Evolutionary conservation across 2,329 filamentous ascomycete species (phyloP), one percentile per base, ranked within the genome.

Genomic region (Laburnicola sp.): DNA sequence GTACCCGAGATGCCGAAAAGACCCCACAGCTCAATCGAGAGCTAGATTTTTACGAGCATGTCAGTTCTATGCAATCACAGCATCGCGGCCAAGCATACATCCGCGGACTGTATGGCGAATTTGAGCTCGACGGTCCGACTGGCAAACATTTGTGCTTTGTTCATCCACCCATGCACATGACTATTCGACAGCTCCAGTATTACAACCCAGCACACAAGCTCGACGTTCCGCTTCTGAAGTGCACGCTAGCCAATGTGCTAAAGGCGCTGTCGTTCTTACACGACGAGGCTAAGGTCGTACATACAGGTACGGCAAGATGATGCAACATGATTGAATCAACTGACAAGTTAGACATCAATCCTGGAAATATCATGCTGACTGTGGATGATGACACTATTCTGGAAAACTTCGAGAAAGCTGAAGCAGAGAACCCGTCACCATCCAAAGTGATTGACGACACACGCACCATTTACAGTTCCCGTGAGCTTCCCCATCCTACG

Each of bases 201-300:
- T 9, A 45, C 3, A 62, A 65, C 40, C 21, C 42, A 50, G 32
- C 58, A 56, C 60, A 56, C 35, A 50, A 47, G 35, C 48, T 65
- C 6, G 34, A 65, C 22, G 48, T 36, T 27, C 51, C 48, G 40
- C 54, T 65, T 45, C 37, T 64, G 37, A 61, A 58, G 31, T 64
- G 57, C 7, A 54, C 67, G 77, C 49, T 63, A 62, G 45, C 66
- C 66, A 51, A 50, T 69, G 5, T 74, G 76, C 38, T 64, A 42
- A 68, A 71, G 31, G 76, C 74, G n/a, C 71, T 79, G 4, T 74
- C 78, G 42, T 64, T 65, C 45, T 58, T 79, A 38, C 76, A 79
- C 54, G 69, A 69, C 3, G 71, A 78, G 51, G 76, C 74, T 63
- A 73, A 73, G 32, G 65, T 80, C 50, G 71, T 78, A 32, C 77